phyloP scores from a whole-genome alignment of 164 flowering plant genomes.

The Annona cherimola region DNA sequence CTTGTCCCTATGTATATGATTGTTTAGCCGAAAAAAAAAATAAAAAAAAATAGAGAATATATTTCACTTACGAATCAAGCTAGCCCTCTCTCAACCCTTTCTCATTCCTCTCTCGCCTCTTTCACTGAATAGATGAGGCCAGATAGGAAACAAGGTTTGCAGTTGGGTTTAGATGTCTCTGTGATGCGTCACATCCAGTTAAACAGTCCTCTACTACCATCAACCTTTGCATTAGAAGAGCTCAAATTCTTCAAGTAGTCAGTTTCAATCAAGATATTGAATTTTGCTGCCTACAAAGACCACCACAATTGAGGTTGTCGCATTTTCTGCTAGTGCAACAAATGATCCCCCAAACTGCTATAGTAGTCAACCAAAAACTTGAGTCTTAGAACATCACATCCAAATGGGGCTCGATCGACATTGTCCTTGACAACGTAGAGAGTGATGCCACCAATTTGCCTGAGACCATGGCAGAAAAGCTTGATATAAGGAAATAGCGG shows the following conservation, averaged over 20 bases:
- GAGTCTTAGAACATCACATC: conserved; percentile 54
- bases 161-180: conserved; percentile 74
- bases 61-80: no score
- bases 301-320: conserved; percentile 64
- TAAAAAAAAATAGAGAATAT: no score
- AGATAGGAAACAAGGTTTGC: conserved; percentile 90
- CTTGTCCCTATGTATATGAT: no score
- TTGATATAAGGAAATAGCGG: conserved; percentile 55
- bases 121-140: no score
- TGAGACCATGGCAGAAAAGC: conserved; percentile 18
- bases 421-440: conserved; percentile 37
- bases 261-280: conserved; percentile 82
- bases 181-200: conserved; percentile 63
- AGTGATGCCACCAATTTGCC: conserved; percentile 24
- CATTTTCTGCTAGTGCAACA: conserved; percentile 41
- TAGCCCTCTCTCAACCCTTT: no score
- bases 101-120: no score
- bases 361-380: conserved; percentile 35
- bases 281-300: conserved; percentile 74
- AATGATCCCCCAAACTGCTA: conserved; percentile 44
- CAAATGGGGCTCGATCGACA: conserved; percentile 42
- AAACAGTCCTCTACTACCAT: conserved; percentile 43
- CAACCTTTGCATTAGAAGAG: conserved; percentile 23
- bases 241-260: conserved; percentile 58
- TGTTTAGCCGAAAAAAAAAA: no score